Evolutionary conservation across 2,329 filamentous ascomycete species (phyloP), one percentile per base, ranked within the genome.

Genomic region (Alternaria viburni): DNA sequence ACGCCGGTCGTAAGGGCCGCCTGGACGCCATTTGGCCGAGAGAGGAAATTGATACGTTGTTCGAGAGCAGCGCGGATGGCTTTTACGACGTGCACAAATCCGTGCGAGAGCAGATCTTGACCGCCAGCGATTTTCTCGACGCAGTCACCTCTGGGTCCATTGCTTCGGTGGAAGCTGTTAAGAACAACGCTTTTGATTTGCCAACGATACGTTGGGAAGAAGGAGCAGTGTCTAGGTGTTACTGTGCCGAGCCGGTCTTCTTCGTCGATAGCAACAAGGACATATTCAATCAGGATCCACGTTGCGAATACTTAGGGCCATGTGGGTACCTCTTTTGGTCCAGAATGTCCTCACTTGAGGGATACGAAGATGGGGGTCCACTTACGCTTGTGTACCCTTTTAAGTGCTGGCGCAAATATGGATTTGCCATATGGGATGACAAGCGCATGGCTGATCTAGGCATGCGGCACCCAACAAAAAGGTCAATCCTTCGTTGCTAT

Each of bases 381-480:
- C 28, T 32, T 32, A 32, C 30, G 30, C 30, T 32, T 32, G 1
- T 2, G 2, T 32, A 32, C 30, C 30, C 30, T 0, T 32, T 32
- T 32, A 0, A 32, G 30, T 15, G 1, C 13, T 62, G 46, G 50
- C 62, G 55, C 25, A 57, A 59, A 57, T 65, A 56, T 54, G 59
- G 62, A 6, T 65, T 65, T 43, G 59, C 59, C 23, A 59, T 65
- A 52, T 65, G 59, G 59, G 62, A 65, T 51, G 51, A 62, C 44
- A 65, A 59, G 45, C 62, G 59, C 51, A 65, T 65, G 55, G 46
- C 13, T 19, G 50, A 62, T 51, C 55, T 65, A 13, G 54, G 62
- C 58, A 65, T 65, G 59, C 30, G 41, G 45, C 21, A 59, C 51
- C 58, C 50, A 5, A 56, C 12, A 36, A 19, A 26, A 21, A 19